A percentile compares a stretch with the other conserved stretches of the same genome.
These are phyloP conservation scores for Phycomyces nitens DNA, from an alignment of 192 early-diverging fungal species.

Conservation along the genomic window DNA sequence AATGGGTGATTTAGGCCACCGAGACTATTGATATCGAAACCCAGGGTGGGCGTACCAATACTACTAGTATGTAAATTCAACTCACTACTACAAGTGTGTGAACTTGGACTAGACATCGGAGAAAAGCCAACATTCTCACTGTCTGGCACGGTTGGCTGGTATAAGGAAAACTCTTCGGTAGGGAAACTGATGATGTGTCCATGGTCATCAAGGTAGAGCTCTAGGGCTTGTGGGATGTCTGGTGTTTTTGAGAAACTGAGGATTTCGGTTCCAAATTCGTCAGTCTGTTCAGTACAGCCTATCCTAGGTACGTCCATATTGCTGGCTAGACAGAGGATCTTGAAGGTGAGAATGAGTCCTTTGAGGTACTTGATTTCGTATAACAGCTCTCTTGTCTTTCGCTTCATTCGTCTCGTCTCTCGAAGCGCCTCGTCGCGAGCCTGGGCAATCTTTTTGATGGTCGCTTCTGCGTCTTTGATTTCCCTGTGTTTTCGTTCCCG, in stretches of 20 bases:
- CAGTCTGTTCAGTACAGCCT: slow-evolving; percentile 12
- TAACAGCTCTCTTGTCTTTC: slow-evolving; percentile 37
- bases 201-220: slow-evolving; percentile 13
- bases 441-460: slow-evolving; percentile 63
- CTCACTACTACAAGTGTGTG: too few relatives aligned
- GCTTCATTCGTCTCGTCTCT: slow-evolving; percentile 41
- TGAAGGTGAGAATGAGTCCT: slow-evolving; percentile 40
- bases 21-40: too few relatives aligned
- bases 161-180: background rate
- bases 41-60: too few relatives aligned
- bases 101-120: too few relatives aligned
- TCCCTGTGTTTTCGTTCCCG: slow-evolving; percentile 83
- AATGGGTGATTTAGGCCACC: too few relatives aligned
- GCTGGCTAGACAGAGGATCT: slow-evolving; percentile 25
- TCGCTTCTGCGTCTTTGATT: slow-evolving; percentile 68
- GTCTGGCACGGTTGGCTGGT: too few relatives aligned
- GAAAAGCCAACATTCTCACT: too few relatives aligned
- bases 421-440: slow-evolving; percentile 43
- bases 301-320: slow-evolving; percentile 21
- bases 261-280: slow-evolving; percentile 8
- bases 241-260: slow-evolving; percentile 6
- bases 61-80: too few relatives aligned
- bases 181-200: slow-evolving; percentile 7
- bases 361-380: slow-evolving; percentile 50
- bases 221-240: slow-evolving; percentile 7